Evolutionary conservation across 108 stramenopile genomes (phyloP), one percentile per base, ranked within the genome.

Genomic region (Discostella pseudostelligera): DNA sequence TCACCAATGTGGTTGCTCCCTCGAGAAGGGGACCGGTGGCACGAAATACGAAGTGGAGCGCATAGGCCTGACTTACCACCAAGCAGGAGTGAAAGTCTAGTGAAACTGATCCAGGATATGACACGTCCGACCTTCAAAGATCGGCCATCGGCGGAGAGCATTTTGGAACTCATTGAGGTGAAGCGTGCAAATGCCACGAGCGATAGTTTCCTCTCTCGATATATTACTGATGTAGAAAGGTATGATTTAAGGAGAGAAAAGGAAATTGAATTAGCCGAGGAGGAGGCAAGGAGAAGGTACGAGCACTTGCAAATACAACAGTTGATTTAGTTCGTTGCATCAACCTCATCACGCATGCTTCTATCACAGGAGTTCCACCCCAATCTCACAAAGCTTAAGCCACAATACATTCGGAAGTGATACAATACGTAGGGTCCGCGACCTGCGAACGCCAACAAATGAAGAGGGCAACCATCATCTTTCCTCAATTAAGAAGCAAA

Each of bases 1-100:
- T 69, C 73, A 17, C 40, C 42, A 13, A 44, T 59, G 9, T 81
- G 80, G 57, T 72, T 75, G 22, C 56, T 89, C 59, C 90, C 90
- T 25, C 63, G 73, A 17, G 88, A 92, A 67, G 90, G 90, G 28
- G 70, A 70, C 8, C 65, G 79, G 19, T 92, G 90, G 90, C 87
- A 84, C 51, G 76, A 84, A 39, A 65, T 92, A 19, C 67, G 90
- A 46, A 81, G 68, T 36, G 80, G 56, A 35, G 32, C 74, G 17
- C 69, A 85, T 22, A 68, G 45, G 22, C 76, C 79, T 12, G 76
- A 82, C 9, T 51, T 92, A 6, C 87, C 90, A 9, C 24, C 59
- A 13, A 76, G 53, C 39, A 78, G 90, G 19, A 76, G 62, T 14
- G 25, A 55, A 22, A 78, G 75, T 10, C 62, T 92, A 29, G 50